Percentiles rank a stretch among this genome's conserved stretches.
Conservation (phyloP, 257 asterid species). For the Solanum etuberosum region DNA sequence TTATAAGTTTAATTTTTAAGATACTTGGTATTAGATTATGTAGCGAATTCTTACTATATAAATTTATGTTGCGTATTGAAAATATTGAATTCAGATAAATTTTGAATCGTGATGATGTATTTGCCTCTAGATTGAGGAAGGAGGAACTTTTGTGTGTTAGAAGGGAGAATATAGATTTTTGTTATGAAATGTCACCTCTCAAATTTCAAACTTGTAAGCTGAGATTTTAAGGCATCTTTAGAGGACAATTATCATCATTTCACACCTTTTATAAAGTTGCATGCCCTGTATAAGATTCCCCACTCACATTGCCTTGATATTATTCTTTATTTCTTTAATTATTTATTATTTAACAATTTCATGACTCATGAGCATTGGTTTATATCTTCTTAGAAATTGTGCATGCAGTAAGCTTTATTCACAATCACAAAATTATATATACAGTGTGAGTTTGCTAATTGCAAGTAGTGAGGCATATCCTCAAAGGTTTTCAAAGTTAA, state of each 20-base stretch:
- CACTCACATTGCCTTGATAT: background rate
- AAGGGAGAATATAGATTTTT: background rate
- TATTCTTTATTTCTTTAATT: background rate
- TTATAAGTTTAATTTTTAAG: background rate
- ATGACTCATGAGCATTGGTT: background rate
- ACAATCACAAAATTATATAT: background rate
- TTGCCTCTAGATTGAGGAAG: background rate
- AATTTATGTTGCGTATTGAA: background rate
- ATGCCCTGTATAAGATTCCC: constrained; percentile 14
- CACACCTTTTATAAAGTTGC: constrained; percentile 10
- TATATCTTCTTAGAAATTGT: constrained; percentile 3
- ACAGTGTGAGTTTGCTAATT: background rate
- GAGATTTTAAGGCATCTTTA: background rate
- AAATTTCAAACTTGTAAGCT: background rate
- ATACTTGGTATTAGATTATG: background rate
- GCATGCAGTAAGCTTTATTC: background rate
- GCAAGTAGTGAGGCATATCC: background rate
- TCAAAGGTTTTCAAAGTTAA: background rate
- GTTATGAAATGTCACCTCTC: constrained; percentile 10
- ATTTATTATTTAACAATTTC: background rate
- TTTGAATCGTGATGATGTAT: background rate
- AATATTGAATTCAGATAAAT: background rate
- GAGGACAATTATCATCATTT: constrained; percentile 2
- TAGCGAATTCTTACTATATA: background rate
- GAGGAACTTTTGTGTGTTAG: background rate